Percentiles rank a stretch among this genome's conserved stretches.
Conservation (phyloP, 805 yeast species). For the Yarrowia hollandica region DNA sequence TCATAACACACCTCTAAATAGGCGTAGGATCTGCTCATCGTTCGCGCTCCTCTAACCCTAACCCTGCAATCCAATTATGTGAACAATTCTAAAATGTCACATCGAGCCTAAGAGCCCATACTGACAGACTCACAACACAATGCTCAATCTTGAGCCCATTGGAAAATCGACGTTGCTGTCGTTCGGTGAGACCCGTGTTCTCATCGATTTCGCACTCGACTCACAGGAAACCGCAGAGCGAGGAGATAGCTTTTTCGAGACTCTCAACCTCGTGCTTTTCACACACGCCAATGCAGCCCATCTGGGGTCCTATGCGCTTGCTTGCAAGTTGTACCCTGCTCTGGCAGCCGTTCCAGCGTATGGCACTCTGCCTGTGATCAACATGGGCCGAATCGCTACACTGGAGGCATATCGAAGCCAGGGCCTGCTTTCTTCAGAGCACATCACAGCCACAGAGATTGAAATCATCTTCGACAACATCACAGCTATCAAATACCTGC, state of each 20-base stretch:
- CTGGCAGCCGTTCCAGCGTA: constrained; percentile 70
- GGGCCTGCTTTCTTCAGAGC: constrained; percentile 68
- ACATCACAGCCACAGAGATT: constrained; percentile 67
- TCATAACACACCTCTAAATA: too few species aligned
- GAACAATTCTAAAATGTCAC: constrained; percentile 5
- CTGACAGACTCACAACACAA: background rate
- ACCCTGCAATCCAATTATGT: background rate
- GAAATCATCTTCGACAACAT: constrained; percentile 78
- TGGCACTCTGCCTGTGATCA: constrained; percentile 86
- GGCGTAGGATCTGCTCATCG: too few species aligned
- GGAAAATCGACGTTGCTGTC: constrained; percentile 12
- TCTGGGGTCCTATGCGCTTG: constrained; percentile 72
- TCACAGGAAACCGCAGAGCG: constrained; percentile 50
- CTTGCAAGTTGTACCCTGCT: constrained; percentile 58
- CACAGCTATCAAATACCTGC: constrained; percentile 71
- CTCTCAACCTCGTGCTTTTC: constrained; percentile 58
- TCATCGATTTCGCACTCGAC: constrained; percentile 13
- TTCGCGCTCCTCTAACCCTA: constrained; percentile 1
- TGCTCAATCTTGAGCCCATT: constrained; percentile 28
- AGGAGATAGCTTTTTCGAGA: constrained; percentile 38
- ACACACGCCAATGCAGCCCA: constrained; percentile 84
- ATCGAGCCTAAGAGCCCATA: background rate
- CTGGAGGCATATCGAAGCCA: constrained; percentile 74
- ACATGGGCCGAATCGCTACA: constrained; percentile 80
- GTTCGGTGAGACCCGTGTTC: constrained; percentile 11